phyloP scores from a whole-genome alignment of 1,284 basidiomycete species.

The Peniophora sp. region DNA sequence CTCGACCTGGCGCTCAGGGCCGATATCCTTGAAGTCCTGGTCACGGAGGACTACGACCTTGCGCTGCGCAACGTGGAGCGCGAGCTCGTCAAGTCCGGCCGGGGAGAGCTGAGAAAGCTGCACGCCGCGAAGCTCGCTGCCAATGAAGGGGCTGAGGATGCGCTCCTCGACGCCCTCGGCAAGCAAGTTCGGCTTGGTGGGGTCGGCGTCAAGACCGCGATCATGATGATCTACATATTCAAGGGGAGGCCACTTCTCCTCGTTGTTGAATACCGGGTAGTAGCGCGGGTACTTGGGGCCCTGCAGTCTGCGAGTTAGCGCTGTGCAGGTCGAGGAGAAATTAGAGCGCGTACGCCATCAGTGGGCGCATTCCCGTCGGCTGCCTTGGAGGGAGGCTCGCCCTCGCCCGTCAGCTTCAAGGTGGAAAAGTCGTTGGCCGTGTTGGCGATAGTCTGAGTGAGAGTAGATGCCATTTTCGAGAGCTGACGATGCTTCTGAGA shows the following conservation, averaged over 20 bases:
- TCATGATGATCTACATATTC: constrained; percentile 31
- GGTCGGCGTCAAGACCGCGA: constrained; percentile 40
- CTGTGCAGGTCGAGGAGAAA: not conserved
- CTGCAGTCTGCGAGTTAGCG: constrained; percentile 13
- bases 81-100: constrained; percentile 54
- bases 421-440: constrained; percentile 5
- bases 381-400: not conserved
- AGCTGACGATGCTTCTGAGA: not conserved
- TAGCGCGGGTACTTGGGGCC: constrained; percentile 39
- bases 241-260: constrained; percentile 36
- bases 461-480: constrained; percentile 13
- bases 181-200: constrained; percentile 42
- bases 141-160: constrained; percentile 47
- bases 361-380: not conserved
- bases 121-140: constrained; percentile 51
- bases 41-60: constrained; percentile 51
- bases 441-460: constrained; percentile 10
- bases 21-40: constrained; percentile 51
- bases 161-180: constrained; percentile 27
- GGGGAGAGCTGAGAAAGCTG: constrained; percentile 48
- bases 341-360: constrained; percentile 1
- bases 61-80: constrained; percentile 49
- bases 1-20: constrained; percentile 41
- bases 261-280: constrained; percentile 32
- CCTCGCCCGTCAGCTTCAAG: constrained; percentile 6